phyloP scores from a whole-genome alignment of 129 eudicot genomes.

The Mikania micrantha region DNA sequence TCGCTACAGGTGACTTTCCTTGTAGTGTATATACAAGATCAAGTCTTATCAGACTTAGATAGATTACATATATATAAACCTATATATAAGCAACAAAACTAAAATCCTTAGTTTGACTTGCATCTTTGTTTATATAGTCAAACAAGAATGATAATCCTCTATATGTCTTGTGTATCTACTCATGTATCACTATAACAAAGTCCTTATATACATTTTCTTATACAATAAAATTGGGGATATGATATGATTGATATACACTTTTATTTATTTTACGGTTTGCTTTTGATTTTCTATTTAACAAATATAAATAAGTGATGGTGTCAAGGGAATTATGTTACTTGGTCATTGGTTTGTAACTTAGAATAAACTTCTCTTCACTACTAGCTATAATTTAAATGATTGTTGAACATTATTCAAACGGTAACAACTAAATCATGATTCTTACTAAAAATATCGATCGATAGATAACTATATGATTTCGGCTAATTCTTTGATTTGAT shows the following conservation, averaged over 20 bases:
- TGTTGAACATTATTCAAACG: not conserved
- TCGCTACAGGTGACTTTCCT: too few relatives aligned
- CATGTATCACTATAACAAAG: conserved; percentile 23
- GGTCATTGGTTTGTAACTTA: too few relatives aligned
- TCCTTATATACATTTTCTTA: conserved; percentile 26
- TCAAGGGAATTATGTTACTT: too few relatives aligned
- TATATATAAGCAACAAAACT: not conserved
- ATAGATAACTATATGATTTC: conserved; percentile 19
- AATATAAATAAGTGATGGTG: not conserved
- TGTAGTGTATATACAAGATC: too few relatives aligned
- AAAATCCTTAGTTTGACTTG: conserved; percentile 25
- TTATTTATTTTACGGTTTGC: not conserved
- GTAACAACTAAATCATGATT: not conserved
- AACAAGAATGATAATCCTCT: conserved; percentile 19
- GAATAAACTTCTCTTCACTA: too few relatives aligned
- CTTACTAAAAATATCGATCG: conserved; percentile 18
- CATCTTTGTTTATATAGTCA: conserved; percentile 37
- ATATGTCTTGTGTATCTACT: conserved; percentile 20
- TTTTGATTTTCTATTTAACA: not conserved
- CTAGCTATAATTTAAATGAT: too few relatives aligned
- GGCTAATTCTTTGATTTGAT: conserved; percentile 26
- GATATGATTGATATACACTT: conserved; percentile 10
- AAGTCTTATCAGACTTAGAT: conserved; percentile 25
- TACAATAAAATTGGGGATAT: conserved; percentile 27
- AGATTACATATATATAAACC: not conserved